These are phyloP conservation scores for Phylloporus sp. DNA, from an alignment of 1,284 basidiomycete genomes.

Conservation along the genomic window DNA sequence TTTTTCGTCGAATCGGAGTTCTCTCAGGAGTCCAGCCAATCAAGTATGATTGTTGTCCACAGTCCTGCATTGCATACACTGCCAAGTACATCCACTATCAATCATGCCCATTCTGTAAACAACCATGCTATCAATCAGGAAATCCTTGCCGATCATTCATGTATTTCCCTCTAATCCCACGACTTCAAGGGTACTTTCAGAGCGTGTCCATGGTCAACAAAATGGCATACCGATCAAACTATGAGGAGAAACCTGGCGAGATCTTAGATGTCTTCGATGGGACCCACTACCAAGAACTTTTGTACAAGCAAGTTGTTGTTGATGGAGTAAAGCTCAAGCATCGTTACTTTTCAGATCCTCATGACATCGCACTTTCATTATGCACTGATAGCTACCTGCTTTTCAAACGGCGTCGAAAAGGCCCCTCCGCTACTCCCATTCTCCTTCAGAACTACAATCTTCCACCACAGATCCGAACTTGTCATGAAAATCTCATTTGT, in stretches of 20 bases:
- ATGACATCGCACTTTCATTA: slow-evolving; percentile 42
- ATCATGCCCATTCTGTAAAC: slow-evolving; percentile 30
- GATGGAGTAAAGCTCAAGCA: slow-evolving; percentile 28
- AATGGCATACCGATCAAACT: slow-evolving; percentile 28
- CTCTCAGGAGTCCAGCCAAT: slow-evolving; percentile 1
- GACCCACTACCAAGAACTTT: slow-evolving; percentile 24
- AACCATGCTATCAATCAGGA: slow-evolving; percentile 18
- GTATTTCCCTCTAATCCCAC: slow-evolving; percentile 47
- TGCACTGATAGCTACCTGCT: slow-evolving; percentile 41
- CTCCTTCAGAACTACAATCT: too few relatives aligned
- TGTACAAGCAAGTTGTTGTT: slow-evolving; percentile 28
- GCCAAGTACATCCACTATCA: slow-evolving; percentile 14
- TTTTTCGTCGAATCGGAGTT: not conserved
- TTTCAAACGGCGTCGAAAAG: slow-evolving; percentile 25
- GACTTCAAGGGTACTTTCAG: slow-evolving; percentile 37
- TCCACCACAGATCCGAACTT: too few relatives aligned
- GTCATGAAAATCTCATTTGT: too few relatives aligned
- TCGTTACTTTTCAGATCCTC: slow-evolving; percentile 38
- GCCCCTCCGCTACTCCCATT: not conserved
- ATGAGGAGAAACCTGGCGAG: not conserved
- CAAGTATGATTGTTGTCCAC: slow-evolving; percentile 33
- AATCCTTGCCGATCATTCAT: slow-evolving; percentile 16
- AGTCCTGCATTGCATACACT: slow-evolving; percentile 34
- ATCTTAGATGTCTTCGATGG: slow-evolving; percentile 36
- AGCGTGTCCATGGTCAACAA: slow-evolving; percentile 26